phyloP scores from a whole-genome alignment of 2,329 filamentous ascomycete genomes.

The Aspergillus uvarum region DNA sequence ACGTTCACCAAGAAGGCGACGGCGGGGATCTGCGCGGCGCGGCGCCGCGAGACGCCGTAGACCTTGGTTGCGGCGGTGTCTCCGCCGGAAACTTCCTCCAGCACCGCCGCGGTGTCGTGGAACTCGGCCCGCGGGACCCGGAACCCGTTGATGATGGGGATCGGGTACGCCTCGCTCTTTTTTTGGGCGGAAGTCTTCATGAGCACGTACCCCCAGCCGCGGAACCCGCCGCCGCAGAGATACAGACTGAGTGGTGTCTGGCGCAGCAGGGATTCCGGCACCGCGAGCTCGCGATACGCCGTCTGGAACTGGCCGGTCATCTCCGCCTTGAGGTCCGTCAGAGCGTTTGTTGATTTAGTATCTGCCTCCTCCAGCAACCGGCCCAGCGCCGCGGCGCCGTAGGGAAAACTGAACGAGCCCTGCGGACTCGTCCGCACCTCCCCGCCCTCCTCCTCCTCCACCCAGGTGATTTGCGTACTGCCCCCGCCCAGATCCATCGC shows the following conservation, averaged over 20 bases:
- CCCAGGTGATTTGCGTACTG: conserved; percentile 69
- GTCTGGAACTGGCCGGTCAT: conserved; percentile 59
- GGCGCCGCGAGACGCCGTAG: conserved; percentile 76
- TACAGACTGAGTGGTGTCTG: conserved; percentile 60
- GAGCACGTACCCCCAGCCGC: conserved; percentile 86
- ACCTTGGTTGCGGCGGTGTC: conserved; percentile 32
- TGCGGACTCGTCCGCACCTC: conserved; percentile 52
- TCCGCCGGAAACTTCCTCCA: conserved; percentile 39
- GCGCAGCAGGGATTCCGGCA: conserved; percentile 47
- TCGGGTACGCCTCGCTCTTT: conserved; percentile 71
- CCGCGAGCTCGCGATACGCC: conserved; percentile 58
- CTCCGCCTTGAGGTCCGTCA: conserved; percentile 45
- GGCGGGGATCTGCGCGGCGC: conserved; percentile 78
- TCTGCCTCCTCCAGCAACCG: conserved; percentile 52
- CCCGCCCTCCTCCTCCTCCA: conserved; percentile 56
- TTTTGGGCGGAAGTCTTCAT: conserved; percentile 67
- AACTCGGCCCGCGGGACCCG: conserved; percentile 64
- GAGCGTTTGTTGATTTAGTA: conserved; percentile 32
- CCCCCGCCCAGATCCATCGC: conserved; percentile 86
- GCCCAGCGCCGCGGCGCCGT: conserved; percentile 67
- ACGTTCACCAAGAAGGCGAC: conserved; percentile 78
- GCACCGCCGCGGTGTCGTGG: conserved; percentile 50
- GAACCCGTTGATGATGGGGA: conserved; percentile 80
- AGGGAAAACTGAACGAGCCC: conserved; percentile 66
- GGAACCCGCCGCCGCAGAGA: conserved; percentile 84